These are phyloP conservation scores for Ustilago sp. DNA, from an alignment of 1,284 basidiomycete species.

Conservation along the genomic window DNA sequence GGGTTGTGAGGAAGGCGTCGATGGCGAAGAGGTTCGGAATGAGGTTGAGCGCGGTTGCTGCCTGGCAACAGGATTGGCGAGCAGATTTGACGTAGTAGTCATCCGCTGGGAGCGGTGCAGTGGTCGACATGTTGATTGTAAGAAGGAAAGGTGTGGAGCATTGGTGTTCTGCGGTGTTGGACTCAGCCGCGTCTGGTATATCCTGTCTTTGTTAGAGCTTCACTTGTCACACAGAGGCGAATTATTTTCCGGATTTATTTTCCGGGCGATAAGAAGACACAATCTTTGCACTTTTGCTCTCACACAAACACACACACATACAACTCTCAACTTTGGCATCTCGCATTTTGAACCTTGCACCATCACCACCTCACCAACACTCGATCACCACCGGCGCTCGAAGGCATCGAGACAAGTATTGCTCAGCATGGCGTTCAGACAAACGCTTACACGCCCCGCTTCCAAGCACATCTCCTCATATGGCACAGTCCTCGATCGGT, in stretches of 20 bases:
- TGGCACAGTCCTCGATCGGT: slow-evolving; percentile 37
- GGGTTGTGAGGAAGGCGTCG: slow-evolving; percentile 44
- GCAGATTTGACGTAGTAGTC: slow-evolving; percentile 20
- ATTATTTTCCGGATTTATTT: background rate
- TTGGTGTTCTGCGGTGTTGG: too few species aligned
- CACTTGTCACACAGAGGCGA: too few species aligned
- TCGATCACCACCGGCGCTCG: background rate
- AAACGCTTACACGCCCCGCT: slow-evolving; percentile 11
- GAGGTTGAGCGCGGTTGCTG: slow-evolving; percentile 5
- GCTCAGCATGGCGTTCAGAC: slow-evolving; percentile 26
- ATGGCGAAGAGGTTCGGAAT: slow-evolving; percentile 34
- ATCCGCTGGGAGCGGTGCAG: slow-evolving; percentile 20
- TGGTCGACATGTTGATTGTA: background rate
- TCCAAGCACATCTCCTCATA: slow-evolving; percentile 30
- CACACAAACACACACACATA: too few species aligned
- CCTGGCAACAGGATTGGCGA: slow-evolving; percentile 27
- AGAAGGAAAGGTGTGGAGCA: background rate
- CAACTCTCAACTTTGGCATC: background rate
- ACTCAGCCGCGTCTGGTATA: slow-evolving; percentile 1
- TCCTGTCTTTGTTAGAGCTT: too few species aligned
- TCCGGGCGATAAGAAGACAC: slow-evolving; percentile 16
- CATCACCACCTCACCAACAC: background rate
- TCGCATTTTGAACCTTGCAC: background rate
- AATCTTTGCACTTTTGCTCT: background rate
- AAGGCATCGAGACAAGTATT: background rate